A percentile compares a stretch with the other conserved stretches of the same genome.
Evolutionary conservation across 495 filamentous ascomycete species (phyloP).

Genomic region (Evernia prunastri): DNA sequence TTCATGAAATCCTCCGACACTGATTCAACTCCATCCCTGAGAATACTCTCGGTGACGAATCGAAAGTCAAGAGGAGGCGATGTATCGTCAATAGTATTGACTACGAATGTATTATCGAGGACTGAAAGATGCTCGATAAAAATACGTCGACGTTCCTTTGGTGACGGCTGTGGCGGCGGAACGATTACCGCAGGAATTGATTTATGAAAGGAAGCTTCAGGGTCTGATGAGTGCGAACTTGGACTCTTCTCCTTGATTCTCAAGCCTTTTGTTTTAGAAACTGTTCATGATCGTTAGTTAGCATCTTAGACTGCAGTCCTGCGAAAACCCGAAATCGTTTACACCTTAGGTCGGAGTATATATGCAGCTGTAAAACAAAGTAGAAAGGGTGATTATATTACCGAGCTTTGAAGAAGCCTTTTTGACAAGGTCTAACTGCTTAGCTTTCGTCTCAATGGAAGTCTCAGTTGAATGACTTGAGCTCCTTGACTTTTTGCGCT

Average conservation of each 20-base stretch:
- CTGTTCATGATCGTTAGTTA: background rate
- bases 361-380: background rate
- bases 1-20: slow-evolving; percentile 35
- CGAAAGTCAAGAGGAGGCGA: slow-evolving; percentile 32
- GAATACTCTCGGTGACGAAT: slow-evolving; percentile 40
- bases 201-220: background rate
- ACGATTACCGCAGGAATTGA: background rate
- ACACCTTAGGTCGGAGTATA: background rate
- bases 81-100: slow-evolving; percentile 24
- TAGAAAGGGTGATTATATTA: background rate
- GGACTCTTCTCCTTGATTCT: background rate
- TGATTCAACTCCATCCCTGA: slow-evolving; percentile 33
- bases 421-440: background rate
- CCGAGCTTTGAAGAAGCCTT: background rate
- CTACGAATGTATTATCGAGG: slow-evolving; percentile 13
- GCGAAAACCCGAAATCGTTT: background rate
- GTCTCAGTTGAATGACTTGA: slow-evolving; percentile 11
- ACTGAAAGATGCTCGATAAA: slow-evolving; percentile 17
- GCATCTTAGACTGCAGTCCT: background rate
- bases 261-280: background rate
- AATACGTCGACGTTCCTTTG: slow-evolving; percentile 4
- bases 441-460: background rate
- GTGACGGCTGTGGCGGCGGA: slow-evolving; percentile 17
- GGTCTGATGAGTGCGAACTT: background rate
- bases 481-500: slow-evolving; percentile 18